Percentiles rank a stretch among this genome's conserved stretches.
Evolutionary conservation across 371 early-diverging fungal genomes (phyloP).

Genomic region (Blyttiomyces sp.): DNA sequence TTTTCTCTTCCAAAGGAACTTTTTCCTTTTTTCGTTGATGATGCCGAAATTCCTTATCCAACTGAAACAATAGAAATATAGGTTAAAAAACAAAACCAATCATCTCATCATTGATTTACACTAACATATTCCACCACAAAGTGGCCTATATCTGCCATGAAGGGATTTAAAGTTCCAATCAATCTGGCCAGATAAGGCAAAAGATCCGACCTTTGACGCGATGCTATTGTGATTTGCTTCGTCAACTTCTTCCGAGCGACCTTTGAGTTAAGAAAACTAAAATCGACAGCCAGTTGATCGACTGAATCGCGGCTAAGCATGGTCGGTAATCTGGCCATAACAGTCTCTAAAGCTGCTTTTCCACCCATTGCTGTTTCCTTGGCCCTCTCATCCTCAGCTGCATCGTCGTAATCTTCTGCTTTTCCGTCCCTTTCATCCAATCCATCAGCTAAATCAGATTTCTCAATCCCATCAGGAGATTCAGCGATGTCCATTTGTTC

Average conservation of each 20-base stretch:
- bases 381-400: conserved; percentile 37
- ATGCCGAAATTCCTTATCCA: conserved; percentile 74
- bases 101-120: neutral
- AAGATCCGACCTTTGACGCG: conserved; percentile 77
- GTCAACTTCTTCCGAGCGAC: conserved; percentile 71
- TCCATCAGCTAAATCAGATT: conserved; percentile 6
- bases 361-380: conserved; percentile 2
- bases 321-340: conserved; percentile 73
- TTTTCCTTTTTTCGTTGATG: conserved; percentile 65
- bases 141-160: conserved; percentile 80
- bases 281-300: conserved; percentile 88
- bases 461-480: neutral
- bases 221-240: conserved; percentile 67
- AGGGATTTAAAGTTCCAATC: conserved; percentile 80
- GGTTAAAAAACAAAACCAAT: neutral
- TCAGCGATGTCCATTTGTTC: conserved; percentile 10
- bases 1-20: conserved; percentile 68
- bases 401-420: conserved; percentile 26
- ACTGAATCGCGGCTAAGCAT: conserved; percentile 76
- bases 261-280: conserved; percentile 86
- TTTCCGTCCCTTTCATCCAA: conserved; percentile 13
- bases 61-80: conserved; percentile 30
- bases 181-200: conserved; percentile 89
- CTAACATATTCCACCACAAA: conserved; percentile 52
- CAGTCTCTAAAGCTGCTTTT: conserved; percentile 49